Evolutionary conservation across 805 yeast genomes (phyloP), one percentile per base, ranked within the genome.

Genomic region (Saccharomycopsis sp.): DNA sequence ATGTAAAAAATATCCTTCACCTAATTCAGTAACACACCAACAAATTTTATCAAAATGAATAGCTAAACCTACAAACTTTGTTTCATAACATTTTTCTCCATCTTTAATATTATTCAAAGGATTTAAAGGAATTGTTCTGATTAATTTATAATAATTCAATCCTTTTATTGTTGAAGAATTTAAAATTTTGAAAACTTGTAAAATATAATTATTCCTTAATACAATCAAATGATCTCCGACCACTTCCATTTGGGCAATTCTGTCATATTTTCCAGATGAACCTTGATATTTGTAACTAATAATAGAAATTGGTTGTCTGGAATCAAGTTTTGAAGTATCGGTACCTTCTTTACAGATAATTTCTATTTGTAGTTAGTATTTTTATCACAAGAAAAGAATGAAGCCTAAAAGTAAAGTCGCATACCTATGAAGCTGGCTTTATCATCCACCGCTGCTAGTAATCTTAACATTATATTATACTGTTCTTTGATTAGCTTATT

Each of bases 271-370:
- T n/a, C 20, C 21, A 3, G 15, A 6, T 5, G 18, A 27, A 5
- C 31, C 27, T 25, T 31, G 20, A 14, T 14, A 34, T 18, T 30
- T 32, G 18, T 44, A 44, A 5, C 37, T 26, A 3, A 21, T 31
- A 20, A 40, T 37, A 5, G 27, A 27, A 21, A 29, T n/a, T 19
- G 47, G 47, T 15, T 40, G 40, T 4, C 15, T 18, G 2, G 30
- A 40, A 17, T 40, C 47, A 27, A 25, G 29, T 34, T 36, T 40
- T 8, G 47, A 40, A 4, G 45, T 44, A 26, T 44, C 47, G 15
- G 39, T 34, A 4, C 44, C 47, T 18, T 20, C 31, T 3, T 40
- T 27, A 35, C 43, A 43, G 8, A 9, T 18, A 10, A 43, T 36
- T 29, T 43, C 47, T 36, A 34, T 14, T 9, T 15, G 10, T 8